These are phyloP conservation scores for Candolleomyces aberdarensis DNA, from an alignment of 768 basidiomycete genomes.

Conservation along the genomic window DNA sequence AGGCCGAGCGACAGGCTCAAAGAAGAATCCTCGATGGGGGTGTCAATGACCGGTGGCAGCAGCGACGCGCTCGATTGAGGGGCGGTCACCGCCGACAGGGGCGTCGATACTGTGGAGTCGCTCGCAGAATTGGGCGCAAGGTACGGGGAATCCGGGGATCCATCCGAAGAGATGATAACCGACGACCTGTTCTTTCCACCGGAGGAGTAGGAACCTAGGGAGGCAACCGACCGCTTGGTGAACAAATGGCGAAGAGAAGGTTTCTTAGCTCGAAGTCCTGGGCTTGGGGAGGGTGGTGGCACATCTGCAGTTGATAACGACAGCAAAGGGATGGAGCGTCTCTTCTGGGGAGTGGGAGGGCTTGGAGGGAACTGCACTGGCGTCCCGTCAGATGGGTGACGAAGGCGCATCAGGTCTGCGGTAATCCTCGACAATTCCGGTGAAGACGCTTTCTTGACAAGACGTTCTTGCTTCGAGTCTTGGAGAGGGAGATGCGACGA, in stretches of 20 bases:
- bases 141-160: slow-evolving; percentile 23
- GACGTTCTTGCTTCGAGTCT: slow-evolving; percentile 11
- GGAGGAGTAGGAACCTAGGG: slow-evolving; percentile 12
- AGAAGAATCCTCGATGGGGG: slow-evolving; percentile 54
- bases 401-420: slow-evolving; percentile 26
- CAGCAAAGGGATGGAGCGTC: slow-evolving; percentile 37
- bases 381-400: slow-evolving; percentile 24
- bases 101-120: slow-evolving; percentile 49
- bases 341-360: slow-evolving; percentile 29
- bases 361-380: slow-evolving; percentile 45
- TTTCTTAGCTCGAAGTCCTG: slow-evolving; percentile 46
- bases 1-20: slow-evolving; percentile 39
- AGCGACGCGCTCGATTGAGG: slow-evolving; percentile 40
- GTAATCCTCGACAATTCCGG: slow-evolving; percentile 25
- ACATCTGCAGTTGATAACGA: slow-evolving; percentile 32
- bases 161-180: slow-evolving; percentile 14
- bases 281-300: slow-evolving; percentile 14
- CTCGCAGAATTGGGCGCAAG: slow-evolving; percentile 29
- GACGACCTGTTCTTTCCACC: neutral
- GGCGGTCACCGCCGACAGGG: slow-evolving; percentile 55
- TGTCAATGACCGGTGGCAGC: slow-evolving; percentile 57
- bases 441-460: neutral
- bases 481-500: slow-evolving; percentile 32
- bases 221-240: slow-evolving; percentile 51
- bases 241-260: slow-evolving; percentile 70